Evolutionary conservation across 2,329 filamentous ascomycete species (phyloP), one percentile per base, ranked within the genome.

Genomic region (Venturiaceae sp.): DNA sequence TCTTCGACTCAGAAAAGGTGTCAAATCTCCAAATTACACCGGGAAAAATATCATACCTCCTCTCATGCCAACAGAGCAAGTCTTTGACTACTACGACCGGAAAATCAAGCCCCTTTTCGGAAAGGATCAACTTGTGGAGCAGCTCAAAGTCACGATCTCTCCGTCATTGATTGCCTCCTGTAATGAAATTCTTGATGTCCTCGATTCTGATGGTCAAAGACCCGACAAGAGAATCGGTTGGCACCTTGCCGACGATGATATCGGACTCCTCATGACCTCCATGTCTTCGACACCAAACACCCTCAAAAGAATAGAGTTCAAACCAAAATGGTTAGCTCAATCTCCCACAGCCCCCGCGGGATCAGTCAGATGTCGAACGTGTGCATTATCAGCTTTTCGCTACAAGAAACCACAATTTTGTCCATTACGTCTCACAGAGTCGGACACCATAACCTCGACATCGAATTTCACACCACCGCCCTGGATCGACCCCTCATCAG

Each of bases 261-360:
- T 83, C 66, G 88, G 84, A 5, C 81, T 90, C 65, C 72, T 92
- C 3, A 80, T 92, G 53, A 85, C 86, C 61, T 87, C 92, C 66
- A 92, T 92, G 87, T 23, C 44, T 7, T 50, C 44, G 11, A 80
- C 79, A 2, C 74, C 76, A 6, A 65, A 69, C 0, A 67, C 66
- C 3, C 66, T 67, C 53, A 69, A 53, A 47, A 61, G 75, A 54
- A 64, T 71, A 5, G 87, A 92, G 68, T 87, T 92, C 72, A 94
- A 94, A 69, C 88, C 89, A 14, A 94, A 94, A 72, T 94, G 89
- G 89, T 80, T 94, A 28, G 74, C 79, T 8, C 88, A 91, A 68
- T 92, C 88, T 2, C 87, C 85, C 3, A 84, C 82, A 37, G 88
- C 88, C 0, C 89, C 88, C 1, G 28, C 67, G 0, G 71, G 74